These are phyloP conservation scores for Plasmodium knowlesi DNA, from an alignment of 169 alveolate genomes.

Conservation along the genomic window DNA sequence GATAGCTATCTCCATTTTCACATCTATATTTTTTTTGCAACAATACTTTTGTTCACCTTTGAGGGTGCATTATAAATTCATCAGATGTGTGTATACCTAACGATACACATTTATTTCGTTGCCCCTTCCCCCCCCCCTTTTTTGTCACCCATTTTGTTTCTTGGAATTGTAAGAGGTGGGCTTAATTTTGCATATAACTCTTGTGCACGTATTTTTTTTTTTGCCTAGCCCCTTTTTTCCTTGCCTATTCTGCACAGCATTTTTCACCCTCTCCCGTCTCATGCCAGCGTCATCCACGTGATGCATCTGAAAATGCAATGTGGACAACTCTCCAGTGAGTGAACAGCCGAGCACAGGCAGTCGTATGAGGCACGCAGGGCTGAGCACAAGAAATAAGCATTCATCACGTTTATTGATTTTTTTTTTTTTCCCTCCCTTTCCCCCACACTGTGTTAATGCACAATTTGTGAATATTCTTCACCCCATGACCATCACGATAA, in stretches of 20 bases:
- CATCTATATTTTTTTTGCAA: neutral
- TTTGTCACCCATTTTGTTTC: neutral
- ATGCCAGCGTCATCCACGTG: neutral
- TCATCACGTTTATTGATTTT: neutral
- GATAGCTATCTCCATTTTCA: neutral
- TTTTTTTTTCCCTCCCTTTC: neutral
- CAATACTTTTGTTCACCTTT: neutral
- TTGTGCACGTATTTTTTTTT: neutral
- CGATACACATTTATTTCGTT: neutral
- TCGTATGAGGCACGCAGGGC: neutral
- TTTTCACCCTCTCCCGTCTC: neutral
- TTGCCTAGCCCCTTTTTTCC: neutral
- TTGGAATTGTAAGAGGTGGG: neutral
- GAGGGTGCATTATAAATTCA: neutral
- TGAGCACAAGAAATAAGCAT: neutral
- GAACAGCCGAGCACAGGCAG: neutral
- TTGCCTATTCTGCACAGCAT: neutral
- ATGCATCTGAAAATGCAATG: neutral
- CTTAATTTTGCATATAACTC: neutral
- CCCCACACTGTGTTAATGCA: neutral
- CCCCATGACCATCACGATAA: neutral
- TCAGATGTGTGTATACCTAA: neutral
- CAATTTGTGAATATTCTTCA: slow-evolving; percentile 1
- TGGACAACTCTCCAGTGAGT: neutral
- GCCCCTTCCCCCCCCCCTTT: neutral